A percentile compares a stretch with the other conserved stretches of the same genome.
These are phyloP conservation scores for Meredithiella fracta DNA, from an alignment of 2,329 filamentous ascomycete genomes.

Conservation along the genomic window DNA sequence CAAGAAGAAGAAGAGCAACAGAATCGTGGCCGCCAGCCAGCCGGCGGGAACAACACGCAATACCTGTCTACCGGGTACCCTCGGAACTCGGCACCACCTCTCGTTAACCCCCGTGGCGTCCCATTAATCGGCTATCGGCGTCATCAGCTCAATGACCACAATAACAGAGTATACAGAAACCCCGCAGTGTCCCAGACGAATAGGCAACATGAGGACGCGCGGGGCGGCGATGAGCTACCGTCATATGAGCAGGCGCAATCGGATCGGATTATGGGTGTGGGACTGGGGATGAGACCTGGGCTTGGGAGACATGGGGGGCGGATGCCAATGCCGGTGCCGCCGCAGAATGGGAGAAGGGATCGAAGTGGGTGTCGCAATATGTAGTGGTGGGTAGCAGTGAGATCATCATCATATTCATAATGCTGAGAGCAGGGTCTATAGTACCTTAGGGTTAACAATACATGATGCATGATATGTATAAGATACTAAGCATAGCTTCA, in stretches of 20 bases:
- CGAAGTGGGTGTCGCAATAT: constrained; percentile 3
- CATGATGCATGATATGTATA: no score
- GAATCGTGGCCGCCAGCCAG: no score
- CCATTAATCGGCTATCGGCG: neutral
- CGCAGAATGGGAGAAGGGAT: neutral
- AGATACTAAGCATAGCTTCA: no score
- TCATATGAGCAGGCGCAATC: constrained; percentile 8
- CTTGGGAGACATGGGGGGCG: neutral
- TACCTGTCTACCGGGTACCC: neutral
- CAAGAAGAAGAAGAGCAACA: constrained; percentile 60
- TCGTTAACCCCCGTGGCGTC: constrained; percentile 10
- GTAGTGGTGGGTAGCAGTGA: neutral
- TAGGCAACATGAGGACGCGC: neutral
- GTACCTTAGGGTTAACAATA: no score
- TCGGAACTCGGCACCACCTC: neutral
- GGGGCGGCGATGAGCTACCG: neutral
- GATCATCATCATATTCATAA: no score
- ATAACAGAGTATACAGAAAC: neutral
- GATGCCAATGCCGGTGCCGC: neutral
- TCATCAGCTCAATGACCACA: neutral
- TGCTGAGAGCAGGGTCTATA: neutral
- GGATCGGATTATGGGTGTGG: neutral
- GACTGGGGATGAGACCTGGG: neutral
- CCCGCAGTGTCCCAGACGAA: neutral
- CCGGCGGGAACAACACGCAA: neutral